phyloP scores from a whole-genome alignment of 345 rosid species.

The Melaleuca quinquenervia region DNA sequence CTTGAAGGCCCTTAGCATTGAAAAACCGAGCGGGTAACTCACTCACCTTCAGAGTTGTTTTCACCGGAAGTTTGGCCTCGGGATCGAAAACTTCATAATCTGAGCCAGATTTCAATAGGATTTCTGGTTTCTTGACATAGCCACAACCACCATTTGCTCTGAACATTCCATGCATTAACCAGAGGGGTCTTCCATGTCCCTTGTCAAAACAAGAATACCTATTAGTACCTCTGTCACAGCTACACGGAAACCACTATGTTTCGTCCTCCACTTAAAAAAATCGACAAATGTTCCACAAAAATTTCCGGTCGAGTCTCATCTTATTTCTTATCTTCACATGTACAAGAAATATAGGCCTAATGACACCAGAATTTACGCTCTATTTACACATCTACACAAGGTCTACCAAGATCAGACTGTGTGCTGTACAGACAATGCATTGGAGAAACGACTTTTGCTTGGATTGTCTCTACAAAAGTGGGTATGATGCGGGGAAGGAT shows the following conservation, averaged over 20 bases:
- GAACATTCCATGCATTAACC: conserved; percentile 96
- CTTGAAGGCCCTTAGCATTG: neutral
- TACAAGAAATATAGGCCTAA: neutral
- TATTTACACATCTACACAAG: neutral
- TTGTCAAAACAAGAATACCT: conserved; percentile 1
- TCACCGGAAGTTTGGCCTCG: conserved; percentile 25
- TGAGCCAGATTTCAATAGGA: conserved; percentile 27
- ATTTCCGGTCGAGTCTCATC: neutral
- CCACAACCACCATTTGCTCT: conserved; percentile 90
- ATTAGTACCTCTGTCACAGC: neutral
- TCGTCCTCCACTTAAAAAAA: neutral
- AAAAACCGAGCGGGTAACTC: neutral
- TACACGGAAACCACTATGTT: neutral
- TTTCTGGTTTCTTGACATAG: conserved; percentile 70
- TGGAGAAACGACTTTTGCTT: neutral
- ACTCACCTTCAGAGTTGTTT: conserved; percentile 58
- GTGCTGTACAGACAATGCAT: neutral
- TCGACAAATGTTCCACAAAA: neutral
- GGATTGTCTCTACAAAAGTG: neutral
- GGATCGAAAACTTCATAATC: conserved; percentile 52
- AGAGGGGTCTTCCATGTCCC: conserved; percentile 80
- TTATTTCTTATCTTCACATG: neutral
- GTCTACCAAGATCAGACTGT: neutral
- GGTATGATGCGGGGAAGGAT: neutral
- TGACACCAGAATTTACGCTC: neutral